Evolutionary conservation across 2,329 filamentous ascomycete species (phyloP), one percentile per base, ranked within the genome.

Genomic region (Monilinia vaccinii-corymbosi): DNA sequence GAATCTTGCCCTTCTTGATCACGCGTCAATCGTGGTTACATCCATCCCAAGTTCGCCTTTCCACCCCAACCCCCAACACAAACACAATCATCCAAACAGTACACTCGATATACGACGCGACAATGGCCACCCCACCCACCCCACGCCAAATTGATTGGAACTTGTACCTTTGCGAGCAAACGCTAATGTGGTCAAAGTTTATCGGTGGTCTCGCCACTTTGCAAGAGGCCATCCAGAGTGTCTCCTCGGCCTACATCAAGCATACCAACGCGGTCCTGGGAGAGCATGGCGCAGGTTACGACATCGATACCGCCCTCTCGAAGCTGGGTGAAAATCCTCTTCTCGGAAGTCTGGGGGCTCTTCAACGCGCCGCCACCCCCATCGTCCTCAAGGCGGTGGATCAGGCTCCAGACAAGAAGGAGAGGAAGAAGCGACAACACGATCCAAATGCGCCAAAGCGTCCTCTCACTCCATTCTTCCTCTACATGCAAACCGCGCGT

Each of bases 371-470:
- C 18, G 65, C 69, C 38, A 75, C 71, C 62, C 73, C 74, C 31
- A 62, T 62, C 32, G 68, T 75, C 57, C 67, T 72, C 34, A 74
- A 73, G 25, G 79, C 80, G 28, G 53, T 38, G 5, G 76, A 73
- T 14, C 79, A 79, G 28, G 81, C 78, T 11, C 82, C 85, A 70
- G 84, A 85, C 73, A 88, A 91, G 81, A 91, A 91, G 81, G 91
- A 94, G 81, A 87, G 89, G 75, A 93, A 94, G 81, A 92, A 92
- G 80, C 84, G 86, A 63, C 85, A 85, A 46, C 86, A 89, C 71
- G 93, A 97, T 73, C 92, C 92, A 67, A 96, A 96, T 74, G 92
- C 92, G 8, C 93, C 93, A 62, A 97, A 97, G 83, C 86, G 92
- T 55, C 92, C 93, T 10, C 75, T 97, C 71, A 97, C 93, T 7